These are phyloP conservation scores for Ramaria rubella DNA, from an alignment of 768 basidiomycete genomes.

Conservation along the genomic window DNA sequence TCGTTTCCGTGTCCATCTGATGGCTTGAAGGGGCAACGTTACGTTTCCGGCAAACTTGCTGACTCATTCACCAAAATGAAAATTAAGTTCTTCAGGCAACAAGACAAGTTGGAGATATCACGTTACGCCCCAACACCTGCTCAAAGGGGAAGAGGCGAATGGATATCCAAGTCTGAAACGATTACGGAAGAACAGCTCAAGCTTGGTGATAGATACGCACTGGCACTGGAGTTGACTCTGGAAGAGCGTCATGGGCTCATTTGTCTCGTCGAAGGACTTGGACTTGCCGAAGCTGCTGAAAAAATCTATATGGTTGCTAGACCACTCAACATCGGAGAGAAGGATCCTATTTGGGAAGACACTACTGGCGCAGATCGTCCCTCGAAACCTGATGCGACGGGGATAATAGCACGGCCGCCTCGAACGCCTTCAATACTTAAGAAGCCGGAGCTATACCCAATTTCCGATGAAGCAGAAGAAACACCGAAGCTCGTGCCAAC, in stretches of 20 bases:
- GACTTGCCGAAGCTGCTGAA: slow-evolving; percentile 1
- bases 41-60: neutral
- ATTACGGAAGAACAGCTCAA: neutral
- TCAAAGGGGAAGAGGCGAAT: slow-evolving; percentile 1
- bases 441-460: neutral
- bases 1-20: neutral
- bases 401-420: neutral
- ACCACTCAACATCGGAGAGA: neutral
- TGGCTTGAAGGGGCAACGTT: neutral
- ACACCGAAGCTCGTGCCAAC: neutral
- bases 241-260: neutral
- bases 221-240: neutral
- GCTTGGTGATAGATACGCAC: neutral
- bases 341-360: neutral
- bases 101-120: neutral
- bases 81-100: neutral
- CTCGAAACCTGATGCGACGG: neutral
- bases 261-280: neutral
- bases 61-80: neutral
- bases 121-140: neutral
- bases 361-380: neutral
- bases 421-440: neutral
- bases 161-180: neutral
- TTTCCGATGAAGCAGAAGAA: neutral
- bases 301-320: neutral